phyloP scores from a whole-genome alignment of 129 eudicot genomes.

The Flaveria linearis region DNA sequence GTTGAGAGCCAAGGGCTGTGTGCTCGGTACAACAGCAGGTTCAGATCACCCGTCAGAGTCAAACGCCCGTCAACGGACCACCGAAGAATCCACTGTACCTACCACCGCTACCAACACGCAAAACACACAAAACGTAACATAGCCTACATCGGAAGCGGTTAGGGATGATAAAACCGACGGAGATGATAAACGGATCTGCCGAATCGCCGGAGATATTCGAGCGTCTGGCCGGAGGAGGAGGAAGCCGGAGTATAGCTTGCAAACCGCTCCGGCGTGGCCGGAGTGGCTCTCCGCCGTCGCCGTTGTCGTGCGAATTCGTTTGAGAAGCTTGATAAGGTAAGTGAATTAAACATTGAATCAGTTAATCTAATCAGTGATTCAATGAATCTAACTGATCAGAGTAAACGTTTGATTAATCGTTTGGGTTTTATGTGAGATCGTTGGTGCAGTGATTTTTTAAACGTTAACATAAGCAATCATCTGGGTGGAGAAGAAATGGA shows the following conservation, averaged over 20 bases:
- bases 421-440: too few species aligned
- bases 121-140: background rate
- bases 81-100: conserved; percentile 12
- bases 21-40: conserved; percentile 47
- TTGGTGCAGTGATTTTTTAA: too few species aligned
- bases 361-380: background rate
- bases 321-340: too few species aligned
- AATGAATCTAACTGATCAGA: too few species aligned
- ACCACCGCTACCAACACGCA: conserved; percentile 11
- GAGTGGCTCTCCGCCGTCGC: too few species aligned
- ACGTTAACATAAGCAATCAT: too few species aligned
- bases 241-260: conserved; percentile 44
- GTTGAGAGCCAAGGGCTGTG: conserved; percentile 56
- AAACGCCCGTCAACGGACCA: conserved; percentile 32
- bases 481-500: too few species aligned
- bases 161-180: conserved; percentile 29
- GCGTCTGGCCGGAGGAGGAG: conserved; percentile 33
- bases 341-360: too few species aligned
- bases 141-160: background rate
- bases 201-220: conserved; percentile 15
- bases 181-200: conserved; percentile 33
- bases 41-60: conserved; percentile 46
- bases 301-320: too few species aligned
- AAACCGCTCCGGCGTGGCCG: conserved; percentile 28
- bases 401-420: too few species aligned